Evolutionary conservation across 768 basidiomycete species (phyloP).

Genomic region (Pholiota microspora): DNA sequence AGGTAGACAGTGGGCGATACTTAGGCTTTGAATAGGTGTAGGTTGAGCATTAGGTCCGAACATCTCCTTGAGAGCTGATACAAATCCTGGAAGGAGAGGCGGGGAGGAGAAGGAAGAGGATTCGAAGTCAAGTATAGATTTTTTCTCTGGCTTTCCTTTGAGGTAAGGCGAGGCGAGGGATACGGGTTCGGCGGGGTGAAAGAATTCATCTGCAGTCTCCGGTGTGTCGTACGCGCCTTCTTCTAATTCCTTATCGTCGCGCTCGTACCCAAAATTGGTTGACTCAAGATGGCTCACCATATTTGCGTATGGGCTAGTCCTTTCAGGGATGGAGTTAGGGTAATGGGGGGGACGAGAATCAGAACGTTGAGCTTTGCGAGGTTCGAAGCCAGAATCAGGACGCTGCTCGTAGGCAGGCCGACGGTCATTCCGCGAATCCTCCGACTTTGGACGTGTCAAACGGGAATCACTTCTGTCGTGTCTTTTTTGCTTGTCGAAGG

Average conservation of each 20-base stretch:
- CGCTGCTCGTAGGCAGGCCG: no score
- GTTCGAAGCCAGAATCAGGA: no score
- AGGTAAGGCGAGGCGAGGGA: background rate
- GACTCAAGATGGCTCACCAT: background rate
- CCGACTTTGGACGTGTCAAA: no score
- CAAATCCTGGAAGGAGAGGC: slow-evolving; percentile 63
- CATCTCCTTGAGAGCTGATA: slow-evolving; percentile 52
- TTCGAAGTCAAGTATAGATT: background rate
- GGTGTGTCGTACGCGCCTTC: background rate
- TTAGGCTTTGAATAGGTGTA: slow-evolving; percentile 75
- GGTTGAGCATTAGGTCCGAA: slow-evolving; percentile 58
- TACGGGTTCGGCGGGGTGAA: background rate
- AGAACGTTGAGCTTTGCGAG: no score
- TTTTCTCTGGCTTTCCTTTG: background rate
- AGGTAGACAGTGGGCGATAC: slow-evolving; percentile 34
- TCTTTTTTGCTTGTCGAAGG: no score
- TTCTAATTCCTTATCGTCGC: background rate
- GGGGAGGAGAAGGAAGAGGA: slow-evolving; percentile 61
- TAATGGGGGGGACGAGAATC: no score
- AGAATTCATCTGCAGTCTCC: background rate
- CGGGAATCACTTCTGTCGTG: no score
- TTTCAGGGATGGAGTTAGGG: no score
- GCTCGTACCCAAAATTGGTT: background rate
- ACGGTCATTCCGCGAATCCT: no score
- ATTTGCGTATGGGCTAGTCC: no score